Base-by-base conservation (phyloP, 164 flowering plant species). In the Liriodendron chinense region DNA sequence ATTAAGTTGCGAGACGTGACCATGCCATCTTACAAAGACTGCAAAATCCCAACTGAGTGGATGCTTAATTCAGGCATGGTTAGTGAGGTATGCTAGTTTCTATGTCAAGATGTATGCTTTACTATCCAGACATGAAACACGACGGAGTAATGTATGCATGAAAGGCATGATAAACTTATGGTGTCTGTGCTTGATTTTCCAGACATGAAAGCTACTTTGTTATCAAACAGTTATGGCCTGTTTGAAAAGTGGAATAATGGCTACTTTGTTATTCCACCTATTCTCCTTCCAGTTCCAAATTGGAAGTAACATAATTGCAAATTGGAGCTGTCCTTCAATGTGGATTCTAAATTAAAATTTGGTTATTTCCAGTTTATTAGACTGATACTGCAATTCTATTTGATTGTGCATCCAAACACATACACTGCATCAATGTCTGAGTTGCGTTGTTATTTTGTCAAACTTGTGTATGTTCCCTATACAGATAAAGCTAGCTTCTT, bases 11-110 rank as follows among this genome's bases (percentile, higher is more conserved):
- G 93, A 49, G 83, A 71, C 68, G 81, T 89, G 23, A 78, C 80
- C 26, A 76, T 87, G 78, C 83, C 69, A n/a, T 82, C 84, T 72
- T 91, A 85, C 67, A 79, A 80, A 65, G 84, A 79, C 7, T 80
- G 50, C 69, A 85, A 81, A 75, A 82, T 91, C 73, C 95, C 93
- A 68, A 82, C 81, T 8, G 91, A 85, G 53, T 91, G 93, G 95
- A 91, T 89, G 95, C 88, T 86, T 47, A 91, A 91, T 75, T 81
- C 91, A 0, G 95, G 95, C 73, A 84, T 88, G 65, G 77, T 84
- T 47, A 75, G 81, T 48, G 86, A 89, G 89, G 95, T 89, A 76
- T 72, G 49, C 57, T 24, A 25, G 16, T 14, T n/a, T 20, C 1
- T 22, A 1, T 13, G 8, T 21, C 1, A 25, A 1, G 25, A 48